These are phyloP conservation scores for Colletotrichum tropicicola DNA, from an alignment of 2,329 filamentous ascomycete genomes.

Conservation along the genomic window DNA sequence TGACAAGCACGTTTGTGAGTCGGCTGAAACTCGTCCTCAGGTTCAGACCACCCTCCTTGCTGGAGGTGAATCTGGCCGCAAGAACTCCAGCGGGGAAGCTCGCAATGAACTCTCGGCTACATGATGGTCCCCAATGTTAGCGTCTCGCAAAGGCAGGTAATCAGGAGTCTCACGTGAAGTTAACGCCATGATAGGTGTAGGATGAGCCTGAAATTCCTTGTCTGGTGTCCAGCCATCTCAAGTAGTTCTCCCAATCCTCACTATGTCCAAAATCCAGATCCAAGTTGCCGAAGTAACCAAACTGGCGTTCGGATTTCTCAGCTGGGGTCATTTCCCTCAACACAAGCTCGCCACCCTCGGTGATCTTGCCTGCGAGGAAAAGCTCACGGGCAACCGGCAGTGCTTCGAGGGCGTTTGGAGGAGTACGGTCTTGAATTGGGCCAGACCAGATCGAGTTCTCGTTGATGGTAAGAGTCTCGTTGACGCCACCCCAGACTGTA, in stretches of 20 bases:
- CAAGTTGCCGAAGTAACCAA: constrained; percentile 45
- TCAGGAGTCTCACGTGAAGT: constrained; percentile 32
- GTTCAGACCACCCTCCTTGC: constrained; percentile 31
- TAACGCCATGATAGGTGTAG: constrained; percentile 44
- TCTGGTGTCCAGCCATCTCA: constrained; percentile 48
- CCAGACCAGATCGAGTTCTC: constrained; percentile 60
- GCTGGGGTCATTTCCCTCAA: constrained; percentile 45
- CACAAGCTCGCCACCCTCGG: constrained; percentile 45
- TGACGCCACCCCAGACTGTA: constrained; percentile 53
- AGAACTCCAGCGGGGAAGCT: constrained; percentile 52
- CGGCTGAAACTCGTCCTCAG: constrained; percentile 36
- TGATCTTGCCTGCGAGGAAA: constrained; percentile 46
- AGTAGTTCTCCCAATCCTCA: constrained; percentile 41
- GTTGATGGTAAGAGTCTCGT: constrained; percentile 53
- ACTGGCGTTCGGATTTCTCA: constrained; percentile 47
- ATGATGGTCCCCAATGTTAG: background rate
- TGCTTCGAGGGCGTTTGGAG: constrained; percentile 43
- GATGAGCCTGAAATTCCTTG: constrained; percentile 45
- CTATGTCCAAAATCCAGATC: constrained; percentile 48
- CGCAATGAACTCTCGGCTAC: constrained; percentile 48
- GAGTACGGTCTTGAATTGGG: constrained; percentile 51
- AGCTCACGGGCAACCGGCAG: constrained; percentile 44
- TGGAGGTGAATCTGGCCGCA: constrained; percentile 37
- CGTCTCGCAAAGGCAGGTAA: background rate
- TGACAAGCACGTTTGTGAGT: constrained; percentile 26